phyloP scores from a whole-genome alignment of 441 rosid species.

The Mallotus repandus region DNA sequence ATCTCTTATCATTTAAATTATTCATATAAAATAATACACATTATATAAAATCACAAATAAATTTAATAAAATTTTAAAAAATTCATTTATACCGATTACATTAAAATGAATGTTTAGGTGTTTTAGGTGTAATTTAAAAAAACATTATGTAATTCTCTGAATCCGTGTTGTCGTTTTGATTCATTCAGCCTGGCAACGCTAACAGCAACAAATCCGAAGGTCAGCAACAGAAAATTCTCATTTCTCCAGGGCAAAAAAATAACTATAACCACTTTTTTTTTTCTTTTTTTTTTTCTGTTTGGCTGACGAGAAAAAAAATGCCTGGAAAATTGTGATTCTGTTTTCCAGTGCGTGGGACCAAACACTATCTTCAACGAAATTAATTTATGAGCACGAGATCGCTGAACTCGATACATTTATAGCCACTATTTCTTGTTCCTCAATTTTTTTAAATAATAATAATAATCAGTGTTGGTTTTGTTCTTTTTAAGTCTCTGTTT shows the following conservation, averaged over 20 bases:
- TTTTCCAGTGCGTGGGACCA: slow-evolving; percentile 28
- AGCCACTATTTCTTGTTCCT: slow-evolving; percentile 26
- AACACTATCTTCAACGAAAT: slow-evolving; percentile 36
- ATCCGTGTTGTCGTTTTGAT: not conserved
- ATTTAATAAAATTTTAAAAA: too few relatives aligned
- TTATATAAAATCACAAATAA: too few relatives aligned
- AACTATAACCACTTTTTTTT: too few relatives aligned
- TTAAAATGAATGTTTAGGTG: too few relatives aligned
- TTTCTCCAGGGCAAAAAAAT: too few relatives aligned
- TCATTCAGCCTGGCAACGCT: not conserved
- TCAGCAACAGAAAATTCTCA: not conserved
- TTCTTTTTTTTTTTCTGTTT: not conserved
- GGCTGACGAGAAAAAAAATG: slow-evolving; percentile 12
- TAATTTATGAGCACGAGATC: slow-evolving; percentile 87
- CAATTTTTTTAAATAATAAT: not conserved
- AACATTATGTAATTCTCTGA: not conserved
- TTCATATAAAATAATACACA: too few relatives aligned
- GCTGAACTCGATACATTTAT: slow-evolving; percentile 48
- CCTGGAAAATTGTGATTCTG: slow-evolving; percentile 10
- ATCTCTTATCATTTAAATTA: too few relatives aligned
- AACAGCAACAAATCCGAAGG: not conserved
- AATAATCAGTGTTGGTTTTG: too few relatives aligned
- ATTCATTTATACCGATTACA: too few relatives aligned
- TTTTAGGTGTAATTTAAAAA: too few relatives aligned
- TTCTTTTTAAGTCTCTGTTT: not conserved